Percentiles rank a stretch among this genome's conserved stretches.
Evolutionary conservation across 1,139 yeast species (phyloP).

Genomic region (Geotrichum carabidarum): DNA sequence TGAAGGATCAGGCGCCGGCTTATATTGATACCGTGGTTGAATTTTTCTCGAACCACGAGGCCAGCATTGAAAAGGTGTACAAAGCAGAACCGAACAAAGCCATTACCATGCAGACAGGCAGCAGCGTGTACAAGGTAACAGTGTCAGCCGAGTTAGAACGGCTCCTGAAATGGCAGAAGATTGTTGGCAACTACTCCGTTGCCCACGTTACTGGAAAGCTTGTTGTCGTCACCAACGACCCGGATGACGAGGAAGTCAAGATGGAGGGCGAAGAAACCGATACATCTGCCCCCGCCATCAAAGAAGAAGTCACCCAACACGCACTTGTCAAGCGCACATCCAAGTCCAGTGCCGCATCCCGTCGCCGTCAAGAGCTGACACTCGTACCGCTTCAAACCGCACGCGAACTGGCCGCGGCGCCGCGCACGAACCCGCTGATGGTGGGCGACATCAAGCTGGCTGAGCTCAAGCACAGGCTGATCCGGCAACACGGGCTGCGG

Average conservation of each 20-base stretch:
- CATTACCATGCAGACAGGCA: constrained; percentile 26
- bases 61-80: constrained; percentile 25
- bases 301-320: not conserved
- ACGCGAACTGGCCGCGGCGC: constrained; percentile 34
- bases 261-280: not conserved
- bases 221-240: constrained; percentile 10
- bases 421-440: constrained; percentile 47
- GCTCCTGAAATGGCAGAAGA: constrained; percentile 73
- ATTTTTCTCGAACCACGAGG: constrained; percentile 13
- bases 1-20: not conserved
- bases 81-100: constrained; percentile 42
- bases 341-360: not conserved
- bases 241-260: constrained; percentile 1
- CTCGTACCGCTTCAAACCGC: constrained; percentile 32
- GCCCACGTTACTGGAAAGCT: constrained; percentile 79
- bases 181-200: constrained; percentile 72
- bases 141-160: constrained; percentile 64
- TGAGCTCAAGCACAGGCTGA: constrained; percentile 64
- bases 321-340: not conserved
- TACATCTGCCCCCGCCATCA: not conserved
- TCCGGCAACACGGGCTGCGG: constrained; percentile 49
- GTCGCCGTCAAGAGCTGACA: not conserved
- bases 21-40: constrained; percentile 16
- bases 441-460: constrained; percentile 88
- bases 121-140: constrained; percentile 39